Evolutionary conservation across 2,329 filamentous ascomycete species (phyloP).

Genomic region (Neofusicoccum laricinum): DNA sequence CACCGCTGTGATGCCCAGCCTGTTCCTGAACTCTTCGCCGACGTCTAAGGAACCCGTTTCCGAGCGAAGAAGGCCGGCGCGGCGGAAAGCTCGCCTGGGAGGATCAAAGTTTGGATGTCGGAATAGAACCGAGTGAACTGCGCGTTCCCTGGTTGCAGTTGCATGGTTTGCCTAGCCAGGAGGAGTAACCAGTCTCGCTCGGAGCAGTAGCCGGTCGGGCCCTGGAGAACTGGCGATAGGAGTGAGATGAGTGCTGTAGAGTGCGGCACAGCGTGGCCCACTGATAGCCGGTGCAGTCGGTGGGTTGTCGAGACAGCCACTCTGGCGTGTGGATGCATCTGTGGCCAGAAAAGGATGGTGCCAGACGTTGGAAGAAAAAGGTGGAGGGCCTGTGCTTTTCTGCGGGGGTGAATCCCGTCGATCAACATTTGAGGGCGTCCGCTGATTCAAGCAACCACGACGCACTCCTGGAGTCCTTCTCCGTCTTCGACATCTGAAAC

Average conservation of each 20-base stretch:
- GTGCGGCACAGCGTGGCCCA: no score
- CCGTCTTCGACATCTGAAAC: not conserved
- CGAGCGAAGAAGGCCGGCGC: not conserved
- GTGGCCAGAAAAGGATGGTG: not conserved
- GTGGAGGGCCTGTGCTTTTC: not conserved
- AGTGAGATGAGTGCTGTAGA: no score
- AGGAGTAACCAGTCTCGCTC: no score
- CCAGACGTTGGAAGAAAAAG: not conserved
- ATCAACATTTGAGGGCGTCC: not conserved
- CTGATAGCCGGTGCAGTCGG: no score
- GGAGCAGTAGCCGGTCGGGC: no score
- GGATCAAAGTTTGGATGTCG: not conserved
- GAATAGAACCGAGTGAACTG: no score
- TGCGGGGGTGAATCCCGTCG: not conserved
- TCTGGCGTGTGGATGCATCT: not conserved
- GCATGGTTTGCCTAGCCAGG: not conserved
- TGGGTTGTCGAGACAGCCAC: no score
- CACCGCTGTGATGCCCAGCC: no score
- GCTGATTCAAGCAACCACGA: not conserved
- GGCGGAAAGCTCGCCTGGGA: not conserved
- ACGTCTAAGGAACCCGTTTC: not conserved
- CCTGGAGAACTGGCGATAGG: no score
- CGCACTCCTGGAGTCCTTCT: not conserved
- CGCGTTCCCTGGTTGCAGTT: no score
- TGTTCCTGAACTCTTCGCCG: no score